Conservation (phyloP, 2,329 filamentous ascomycete genomes). For the Botrytis fragariae region DNA sequence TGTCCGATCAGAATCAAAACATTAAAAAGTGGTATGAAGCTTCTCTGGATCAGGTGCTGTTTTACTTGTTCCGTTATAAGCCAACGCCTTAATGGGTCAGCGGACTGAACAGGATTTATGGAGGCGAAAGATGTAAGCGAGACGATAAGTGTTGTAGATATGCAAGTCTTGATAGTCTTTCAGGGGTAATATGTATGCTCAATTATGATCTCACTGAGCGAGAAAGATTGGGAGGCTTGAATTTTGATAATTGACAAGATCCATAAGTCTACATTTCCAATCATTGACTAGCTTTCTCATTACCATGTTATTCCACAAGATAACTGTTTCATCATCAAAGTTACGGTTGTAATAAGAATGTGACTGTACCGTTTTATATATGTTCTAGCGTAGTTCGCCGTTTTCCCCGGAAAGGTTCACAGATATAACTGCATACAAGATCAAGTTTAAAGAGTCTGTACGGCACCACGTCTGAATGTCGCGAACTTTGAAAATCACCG, state of each 20-base stretch:
- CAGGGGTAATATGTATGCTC: background rate
- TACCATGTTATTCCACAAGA: background rate
- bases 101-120: background rate
- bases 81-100: background rate
- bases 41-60: background rate
- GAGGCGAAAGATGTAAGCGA: background rate
- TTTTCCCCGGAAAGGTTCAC: too few species aligned
- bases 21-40: background rate
- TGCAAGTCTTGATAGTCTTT: background rate
- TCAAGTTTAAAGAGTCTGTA: background rate
- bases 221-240: background rate
- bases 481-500: background rate
- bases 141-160: background rate
- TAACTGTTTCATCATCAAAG: rapidly evolving
- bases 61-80: background rate
- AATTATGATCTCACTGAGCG: background rate
- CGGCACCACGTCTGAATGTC: rapidly evolving
- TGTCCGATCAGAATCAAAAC: too few species aligned
- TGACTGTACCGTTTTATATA: background rate
- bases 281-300: background rate
- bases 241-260: background rate
- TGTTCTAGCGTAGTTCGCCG: background rate
- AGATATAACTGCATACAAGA: background rate
- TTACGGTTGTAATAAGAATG: background rate
- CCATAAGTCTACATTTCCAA: background rate